These are phyloP conservation scores for Tetrapisispora fleetii DNA, from an alignment of 805 yeast species.

Conservation along the genomic window DNA sequence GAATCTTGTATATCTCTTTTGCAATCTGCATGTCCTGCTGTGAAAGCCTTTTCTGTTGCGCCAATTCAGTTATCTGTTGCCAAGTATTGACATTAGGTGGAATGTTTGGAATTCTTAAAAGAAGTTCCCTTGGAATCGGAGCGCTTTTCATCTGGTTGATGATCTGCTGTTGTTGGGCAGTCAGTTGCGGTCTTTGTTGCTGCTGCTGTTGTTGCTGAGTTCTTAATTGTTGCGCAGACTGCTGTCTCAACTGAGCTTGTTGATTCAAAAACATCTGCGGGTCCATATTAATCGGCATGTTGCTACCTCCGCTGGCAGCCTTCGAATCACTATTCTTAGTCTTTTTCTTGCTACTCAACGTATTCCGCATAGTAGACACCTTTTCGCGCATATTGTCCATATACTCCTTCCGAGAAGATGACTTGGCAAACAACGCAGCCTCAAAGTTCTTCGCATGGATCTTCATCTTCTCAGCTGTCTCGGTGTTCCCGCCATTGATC, in stretches of 20 bases:
- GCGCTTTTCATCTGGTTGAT: constrained; percentile 45
- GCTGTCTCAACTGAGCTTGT: constrained; percentile 44
- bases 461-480: constrained; percentile 36
- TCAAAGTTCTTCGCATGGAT: constrained; percentile 64
- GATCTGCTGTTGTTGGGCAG: constrained; percentile 23
- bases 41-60: constrained; percentile 27
- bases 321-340: constrained; percentile 13
- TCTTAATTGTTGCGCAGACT: constrained; percentile 38
- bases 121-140: constrained; percentile 39
- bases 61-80: constrained; percentile 35
- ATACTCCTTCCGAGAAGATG: constrained; percentile 47
- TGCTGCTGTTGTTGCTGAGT: constrained; percentile 17
- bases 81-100: constrained; percentile 77
- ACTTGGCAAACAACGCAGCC: constrained; percentile 49
- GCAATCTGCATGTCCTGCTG: constrained; percentile 26
- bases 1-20: constrained; percentile 46
- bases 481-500: constrained; percentile 27
- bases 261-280: constrained; percentile 35
- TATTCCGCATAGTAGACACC: constrained; percentile 34
- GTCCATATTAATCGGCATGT: constrained; percentile 22
- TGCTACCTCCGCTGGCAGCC: constrained; percentile 18
- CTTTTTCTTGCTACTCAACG: constrained; percentile 20
- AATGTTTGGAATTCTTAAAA: constrained; percentile 19
- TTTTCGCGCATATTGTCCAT: constrained; percentile 38
- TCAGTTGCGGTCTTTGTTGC: constrained; percentile 17